Base-by-base conservation (phyloP, 768 basidiomycete genomes). In the Pleurotus djamor region DNA sequence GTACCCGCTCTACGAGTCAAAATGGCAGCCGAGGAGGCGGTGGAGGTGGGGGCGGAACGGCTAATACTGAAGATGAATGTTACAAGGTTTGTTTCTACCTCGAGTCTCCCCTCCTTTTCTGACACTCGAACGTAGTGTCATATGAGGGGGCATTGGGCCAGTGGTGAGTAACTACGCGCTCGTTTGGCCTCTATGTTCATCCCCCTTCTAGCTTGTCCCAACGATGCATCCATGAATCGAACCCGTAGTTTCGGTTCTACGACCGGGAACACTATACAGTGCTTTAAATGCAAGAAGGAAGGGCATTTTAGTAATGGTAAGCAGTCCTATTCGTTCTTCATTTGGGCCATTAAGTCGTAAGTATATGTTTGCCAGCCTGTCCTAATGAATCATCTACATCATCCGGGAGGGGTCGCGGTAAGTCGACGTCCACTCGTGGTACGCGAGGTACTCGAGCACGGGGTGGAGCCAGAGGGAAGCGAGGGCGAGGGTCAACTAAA, bases 121-220 rank as follows among this genome's bases (percentile, higher is more conserved):
- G 14, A 36, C 34, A 21, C 16, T 48, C 16, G 54, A 35, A 12
- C 57, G 58, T 52, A 88, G 83, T 88, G 88, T 64, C 74, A 83
- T 49, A 75, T 86, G 72, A 68, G 74, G 28, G 89, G 90, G 1
- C 89, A 91, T 68, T 91, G 88, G 88, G 82, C 86, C 17, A 82
- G 72, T 55, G 75, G 85, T n/a, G n/a, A n/a, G n/a, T n/a, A n/a
- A n/a, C n/a, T n/a, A n/a, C n/a, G n/a, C n/a, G n/a, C n/a, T n/a
- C n/a, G n/a, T n/a, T n/a, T n/a, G n/a, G n/a, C n/a, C n/a, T n/a
- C n/a, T n/a, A n/a, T n/a, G n/a, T n/a, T n/a, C n/a, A n/a, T n/a
- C n/a, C n/a, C n/a, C n/a, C n/a, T n/a, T 43, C 49, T 47, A 86
- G 85, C 75, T n/a, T 87, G 86, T 65, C 83, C 84, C 34, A 82